Evolutionary conservation across 352 stramenopile genomes (phyloP), one percentile per base, ranked within the genome.

Genomic region (Pythium guiyangense): DNA sequence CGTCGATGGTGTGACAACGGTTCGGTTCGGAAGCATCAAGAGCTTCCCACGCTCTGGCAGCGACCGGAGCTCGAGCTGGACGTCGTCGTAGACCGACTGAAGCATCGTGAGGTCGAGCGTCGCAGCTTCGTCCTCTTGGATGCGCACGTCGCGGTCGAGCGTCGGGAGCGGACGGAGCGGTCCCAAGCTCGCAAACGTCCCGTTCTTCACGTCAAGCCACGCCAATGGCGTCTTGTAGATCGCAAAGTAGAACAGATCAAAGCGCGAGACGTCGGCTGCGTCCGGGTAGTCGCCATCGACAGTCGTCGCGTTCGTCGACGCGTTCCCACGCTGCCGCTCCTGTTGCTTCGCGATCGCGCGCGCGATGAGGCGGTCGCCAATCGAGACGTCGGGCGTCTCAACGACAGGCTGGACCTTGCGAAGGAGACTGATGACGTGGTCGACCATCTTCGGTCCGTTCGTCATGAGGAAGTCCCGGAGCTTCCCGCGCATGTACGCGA

Each of bases 231-330:
- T 64, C 22, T 70, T 67, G 49, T 88, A 89, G 1, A 91, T 77
- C 9, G 71, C 77, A 43, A 91, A 86, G 35, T 91, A 79, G 46
- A 90, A 91, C 17, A 91, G 31, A 43, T 91, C 81, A 46, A 89
- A 90, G 6, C 47, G 71, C 10, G 79, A 84, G 4, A 57, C 54
- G n/a, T 67, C 57, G 14, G 67, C 20, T 4, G 49, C 76, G 51
- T 80, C 60, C 35, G 77, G 70, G 45, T 81, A 87, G 31, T 54
- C 40, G 74, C 27, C 27, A 61, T 62, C 50, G 14, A 1, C 22
- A 22, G 22, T 2, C 12, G 49, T n/a, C 10, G 26, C 49, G 12
- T 65, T 59, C 29, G 17, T 46, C 25, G 4, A 17, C 39, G 39
- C 17, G 17, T 43, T 43, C 5, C 37, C 42, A 10, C 10, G 17